These are phyloP conservation scores for Suillus weaverae DNA, from an alignment of 768 basidiomycete species.

Conservation along the genomic window DNA sequence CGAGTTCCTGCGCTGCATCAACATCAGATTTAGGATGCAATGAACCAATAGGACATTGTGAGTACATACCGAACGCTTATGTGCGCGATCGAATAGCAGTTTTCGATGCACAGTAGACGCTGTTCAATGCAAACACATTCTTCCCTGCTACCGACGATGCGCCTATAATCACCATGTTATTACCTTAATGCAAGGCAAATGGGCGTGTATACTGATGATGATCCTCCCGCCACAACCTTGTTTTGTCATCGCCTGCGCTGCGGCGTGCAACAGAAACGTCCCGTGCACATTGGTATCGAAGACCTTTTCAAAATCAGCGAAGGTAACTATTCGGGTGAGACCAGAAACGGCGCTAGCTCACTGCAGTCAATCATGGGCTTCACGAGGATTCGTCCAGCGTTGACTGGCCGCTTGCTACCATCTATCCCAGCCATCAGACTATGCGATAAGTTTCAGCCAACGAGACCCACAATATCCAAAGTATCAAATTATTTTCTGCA, in stretches of 20 bases:
- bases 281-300: conserved; percentile 37
- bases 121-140: conserved; percentile 23
- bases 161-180: background rate
- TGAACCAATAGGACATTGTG: background rate
- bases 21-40: background rate
- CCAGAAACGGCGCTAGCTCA: background rate
- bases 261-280: conserved; percentile 38
- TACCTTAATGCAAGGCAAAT: background rate
- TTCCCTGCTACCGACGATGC: conserved; percentile 39
- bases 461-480: conserved; percentile 28
- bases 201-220: conserved; percentile 26
- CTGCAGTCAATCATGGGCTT: background rate
- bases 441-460: background rate
- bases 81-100: background rate
- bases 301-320: conserved; percentile 31
- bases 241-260: conserved; percentile 42
- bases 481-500: background rate
- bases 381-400: background rate
- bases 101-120: background rate
- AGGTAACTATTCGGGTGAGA: background rate
- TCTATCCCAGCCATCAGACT: background rate
- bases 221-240: conserved; percentile 44
- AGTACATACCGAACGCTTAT: background rate
- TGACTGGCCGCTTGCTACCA: too few species aligned
- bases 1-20: conserved; percentile 21